These are phyloP conservation scores for Hypoxylon sp. DNA, from an alignment of 2,329 filamentous ascomycete genomes.

Conservation along the genomic window DNA sequence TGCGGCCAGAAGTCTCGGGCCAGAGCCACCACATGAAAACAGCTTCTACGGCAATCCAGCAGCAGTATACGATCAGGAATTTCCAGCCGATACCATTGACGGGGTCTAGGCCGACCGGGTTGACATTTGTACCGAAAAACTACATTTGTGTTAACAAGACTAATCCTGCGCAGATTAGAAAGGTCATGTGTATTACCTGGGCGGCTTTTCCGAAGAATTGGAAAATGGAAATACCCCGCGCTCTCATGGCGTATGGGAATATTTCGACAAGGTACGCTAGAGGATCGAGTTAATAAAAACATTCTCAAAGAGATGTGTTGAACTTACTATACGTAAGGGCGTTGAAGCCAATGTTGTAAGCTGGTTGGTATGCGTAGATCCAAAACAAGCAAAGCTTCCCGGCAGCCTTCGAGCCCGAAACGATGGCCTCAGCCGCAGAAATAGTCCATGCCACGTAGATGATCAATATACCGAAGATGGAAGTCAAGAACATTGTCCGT, in stretches of 20 bases:
- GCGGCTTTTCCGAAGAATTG: constrained; percentile 45
- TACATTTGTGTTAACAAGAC: constrained; percentile 38
- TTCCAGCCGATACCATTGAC: constrained; percentile 43
- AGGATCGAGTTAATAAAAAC: constrained; percentile 1
- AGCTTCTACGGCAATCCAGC: constrained; percentile 43
- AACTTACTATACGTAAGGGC: constrained; percentile 64
- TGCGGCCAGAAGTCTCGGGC: constrained; percentile 79
- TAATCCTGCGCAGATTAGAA: not conserved
- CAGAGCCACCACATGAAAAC: constrained; percentile 77
- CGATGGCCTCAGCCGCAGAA: constrained; percentile 48
- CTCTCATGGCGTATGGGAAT: constrained; percentile 62
- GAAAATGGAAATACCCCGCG: constrained; percentile 59
- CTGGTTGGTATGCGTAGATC: constrained; percentile 63
- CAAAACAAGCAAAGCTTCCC: constrained; percentile 59
- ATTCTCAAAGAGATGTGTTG: not conserved
- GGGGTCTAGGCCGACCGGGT: constrained; percentile 47
- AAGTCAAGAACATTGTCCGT: constrained; percentile 61
- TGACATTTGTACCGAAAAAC: constrained; percentile 53
- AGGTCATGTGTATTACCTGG: constrained; percentile 39
- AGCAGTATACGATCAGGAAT: constrained; percentile 43
- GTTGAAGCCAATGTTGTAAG: constrained; percentile 69
- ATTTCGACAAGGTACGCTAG: constrained; percentile 60
- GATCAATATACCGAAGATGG: constrained; percentile 58
- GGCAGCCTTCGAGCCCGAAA: constrained; percentile 43
- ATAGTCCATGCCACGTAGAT: constrained; percentile 66